Evolutionary conservation across 306 rosid species (phyloP).

Genomic region (Chamaecrista fasciculata): DNA sequence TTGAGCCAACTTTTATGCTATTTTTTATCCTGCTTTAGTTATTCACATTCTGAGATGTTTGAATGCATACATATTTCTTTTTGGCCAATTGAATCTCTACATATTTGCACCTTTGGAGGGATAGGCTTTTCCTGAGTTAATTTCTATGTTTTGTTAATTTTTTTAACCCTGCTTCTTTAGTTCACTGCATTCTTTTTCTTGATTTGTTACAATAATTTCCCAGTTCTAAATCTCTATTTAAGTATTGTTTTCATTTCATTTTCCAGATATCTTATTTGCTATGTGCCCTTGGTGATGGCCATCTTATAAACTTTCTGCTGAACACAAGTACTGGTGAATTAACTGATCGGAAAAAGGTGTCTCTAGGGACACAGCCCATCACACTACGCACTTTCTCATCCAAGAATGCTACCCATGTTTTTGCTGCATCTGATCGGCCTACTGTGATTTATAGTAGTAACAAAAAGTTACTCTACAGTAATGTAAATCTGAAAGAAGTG

Average conservation of each 20-base stretch:
- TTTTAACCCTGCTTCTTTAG: neutral
- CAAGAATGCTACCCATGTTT: slow-evolving; percentile 90
- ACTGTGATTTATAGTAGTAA: slow-evolving; percentile 97
- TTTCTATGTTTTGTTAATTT: neutral
- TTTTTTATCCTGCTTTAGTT: neutral
- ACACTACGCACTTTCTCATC: slow-evolving; percentile 96
- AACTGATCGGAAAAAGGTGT: slow-evolving; percentile 89
- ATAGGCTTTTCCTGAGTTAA: slow-evolving; percentile 41
- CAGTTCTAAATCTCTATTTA: neutral
- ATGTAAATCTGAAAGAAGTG: slow-evolving; percentile 96
- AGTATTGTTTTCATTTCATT: slow-evolving; percentile 9
- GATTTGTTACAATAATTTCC: neutral
- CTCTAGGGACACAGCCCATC: slow-evolving; percentile 98
- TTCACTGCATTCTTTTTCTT: neutral
- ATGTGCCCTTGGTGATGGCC: slow-evolving; percentile 98
- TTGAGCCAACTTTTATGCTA: slow-evolving; percentile 12
- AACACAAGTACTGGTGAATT: slow-evolving; percentile 82
- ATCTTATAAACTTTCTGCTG: slow-evolving; percentile 80
- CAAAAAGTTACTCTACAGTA: slow-evolving; percentile 92
- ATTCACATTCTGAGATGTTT: neutral
- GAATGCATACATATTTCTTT: too few relatives aligned
- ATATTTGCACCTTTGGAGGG: slow-evolving; percentile 94
- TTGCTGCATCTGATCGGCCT: slow-evolving; percentile 98
- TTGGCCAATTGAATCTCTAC: too few relatives aligned
- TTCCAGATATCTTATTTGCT: slow-evolving; percentile 85